phyloP scores from a whole-genome alignment of 1,284 basidiomycete genomes.

The Agroathelia rolfsii region DNA sequence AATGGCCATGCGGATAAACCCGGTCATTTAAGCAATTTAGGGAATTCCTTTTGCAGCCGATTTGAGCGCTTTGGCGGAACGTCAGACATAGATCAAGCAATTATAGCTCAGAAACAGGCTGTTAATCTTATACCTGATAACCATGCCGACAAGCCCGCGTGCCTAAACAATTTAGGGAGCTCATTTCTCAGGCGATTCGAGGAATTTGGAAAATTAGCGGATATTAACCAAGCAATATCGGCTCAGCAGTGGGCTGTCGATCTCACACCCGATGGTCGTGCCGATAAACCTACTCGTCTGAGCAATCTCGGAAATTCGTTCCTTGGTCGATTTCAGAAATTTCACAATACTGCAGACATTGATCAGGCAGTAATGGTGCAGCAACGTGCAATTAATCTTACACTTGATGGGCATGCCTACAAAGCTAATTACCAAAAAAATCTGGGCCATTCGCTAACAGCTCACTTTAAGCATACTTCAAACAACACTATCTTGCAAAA shows the following conservation, averaged over 20 bases:
- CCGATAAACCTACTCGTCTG: constrained; percentile 9
- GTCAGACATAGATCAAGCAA: constrained; percentile 17
- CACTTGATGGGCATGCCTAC: constrained; percentile 3
- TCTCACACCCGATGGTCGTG: constrained; percentile 6
- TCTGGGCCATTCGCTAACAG: too few species aligned
- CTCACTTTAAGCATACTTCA: too few species aligned
- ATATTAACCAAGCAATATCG: constrained; percentile 10
- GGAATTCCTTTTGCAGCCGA: constrained; percentile 9
- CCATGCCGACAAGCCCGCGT: constrained; percentile 4
- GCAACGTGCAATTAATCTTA: too few species aligned
- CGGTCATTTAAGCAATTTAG: constrained; percentile 8
- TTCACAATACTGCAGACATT: constrained; percentile 7
- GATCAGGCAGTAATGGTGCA: too few species aligned
- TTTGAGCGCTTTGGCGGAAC: constrained; percentile 10
- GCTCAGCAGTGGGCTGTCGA: constrained; percentile 4
- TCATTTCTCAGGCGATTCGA: constrained; percentile 7
- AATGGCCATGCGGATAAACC: constrained; percentile 6
- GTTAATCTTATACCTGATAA: constrained; percentile 8
- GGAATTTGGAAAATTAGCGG: constrained; percentile 6
- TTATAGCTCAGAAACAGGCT: constrained; percentile 13
- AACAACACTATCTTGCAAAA: too few species aligned
- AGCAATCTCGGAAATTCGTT: constrained; percentile 16
- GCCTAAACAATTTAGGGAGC: constrained; percentile 8
- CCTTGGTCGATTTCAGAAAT: constrained; percentile 8
- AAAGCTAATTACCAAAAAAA: too few species aligned